These are phyloP conservation scores for Phoenix roebelenii DNA, from an alignment of 176 grass and related monocot genomes.

Conservation along the genomic window DNA sequence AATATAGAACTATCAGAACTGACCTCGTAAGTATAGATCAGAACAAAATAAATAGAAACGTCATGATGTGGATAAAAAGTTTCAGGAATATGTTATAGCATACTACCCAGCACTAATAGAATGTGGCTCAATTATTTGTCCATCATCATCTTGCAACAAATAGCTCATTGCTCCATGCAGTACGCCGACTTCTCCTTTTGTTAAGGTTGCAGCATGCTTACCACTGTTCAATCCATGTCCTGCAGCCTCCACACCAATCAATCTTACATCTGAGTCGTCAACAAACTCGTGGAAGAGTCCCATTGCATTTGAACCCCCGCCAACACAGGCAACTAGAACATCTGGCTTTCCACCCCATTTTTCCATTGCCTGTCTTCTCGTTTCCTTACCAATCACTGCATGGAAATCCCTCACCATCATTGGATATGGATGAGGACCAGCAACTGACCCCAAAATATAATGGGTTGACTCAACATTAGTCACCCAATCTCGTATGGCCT, in stretches of 20 bases:
- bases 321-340: conserved; percentile 88
- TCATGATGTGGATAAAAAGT: neutral
- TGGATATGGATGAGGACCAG: conserved; percentile 88
- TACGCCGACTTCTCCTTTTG: conserved; percentile 86
- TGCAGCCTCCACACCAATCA: conserved; percentile 93
- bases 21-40: neutral
- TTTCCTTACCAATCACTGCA: conserved; percentile 84
- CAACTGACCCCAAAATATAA: conserved; percentile 87
- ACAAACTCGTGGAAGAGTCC: conserved; percentile 96
- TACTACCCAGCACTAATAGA: conserved; percentile 94
- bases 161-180: conserved; percentile 96
- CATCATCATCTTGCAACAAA: conserved; percentile 90
- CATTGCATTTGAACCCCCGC: conserved; percentile 95
- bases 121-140: conserved; percentile 93
- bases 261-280: conserved; percentile 65
- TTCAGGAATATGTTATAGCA: neutral
- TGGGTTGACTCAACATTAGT: conserved; percentile 87
- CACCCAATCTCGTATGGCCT: conserved; percentile 96
- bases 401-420: conserved; percentile 99
- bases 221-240: conserved; percentile 75
- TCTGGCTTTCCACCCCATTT: conserved; percentile 92
- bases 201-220: conserved; percentile 86
- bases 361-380: conserved; percentile 73
- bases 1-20: neutral
- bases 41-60: neutral